phyloP scores from a whole-genome alignment of 495 filamentous ascomycete species.

The Endocarpon pusillum region DNA sequence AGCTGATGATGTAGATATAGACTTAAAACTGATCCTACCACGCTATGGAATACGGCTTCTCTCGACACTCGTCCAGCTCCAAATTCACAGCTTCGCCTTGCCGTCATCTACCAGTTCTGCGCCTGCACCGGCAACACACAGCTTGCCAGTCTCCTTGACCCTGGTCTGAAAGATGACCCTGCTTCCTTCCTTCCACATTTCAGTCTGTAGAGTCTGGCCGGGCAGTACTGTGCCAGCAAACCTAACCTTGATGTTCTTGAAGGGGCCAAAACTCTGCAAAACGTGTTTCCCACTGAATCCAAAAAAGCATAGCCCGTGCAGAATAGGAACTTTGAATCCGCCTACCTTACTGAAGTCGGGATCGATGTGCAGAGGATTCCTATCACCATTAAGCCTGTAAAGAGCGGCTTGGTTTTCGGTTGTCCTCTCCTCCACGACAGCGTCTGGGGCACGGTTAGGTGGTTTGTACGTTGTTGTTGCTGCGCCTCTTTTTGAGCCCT shows the following conservation, averaged over 20 bases:
- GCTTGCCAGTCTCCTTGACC: constrained; percentile 92
- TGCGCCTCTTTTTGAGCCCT: constrained; percentile 59
- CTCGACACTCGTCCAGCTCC: too few relatives aligned
- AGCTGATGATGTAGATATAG: too few relatives aligned
- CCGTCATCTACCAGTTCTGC: constrained; percentile 55
- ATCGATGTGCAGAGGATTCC: constrained; percentile 90
- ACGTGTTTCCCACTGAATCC: constrained; percentile 84
- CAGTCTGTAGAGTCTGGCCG: constrained; percentile 84
- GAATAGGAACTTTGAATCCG: constrained; percentile 86
- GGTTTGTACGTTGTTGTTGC: constrained; percentile 63
- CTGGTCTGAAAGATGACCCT: constrained; percentile 82
- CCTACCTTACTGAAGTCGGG: constrained; percentile 87
- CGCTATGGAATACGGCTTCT: too few relatives aligned
- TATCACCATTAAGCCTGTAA: constrained; percentile 88
- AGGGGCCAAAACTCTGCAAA: constrained; percentile 63
- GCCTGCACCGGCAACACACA: constrained; percentile 74
- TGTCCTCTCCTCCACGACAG: constrained; percentile 74
- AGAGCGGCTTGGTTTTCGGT: constrained; percentile 85
- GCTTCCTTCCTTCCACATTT: constrained; percentile 96
- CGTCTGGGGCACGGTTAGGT: constrained; percentile 61
- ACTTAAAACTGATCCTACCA: too few relatives aligned
- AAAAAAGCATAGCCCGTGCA: constrained; percentile 93
- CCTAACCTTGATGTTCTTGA: constrained; percentile 89
- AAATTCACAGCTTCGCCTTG: constrained; percentile 43
- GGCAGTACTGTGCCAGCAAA: constrained; percentile 88